A percentile compares a stretch with the other conserved stretches of the same genome.
phyloP scores from a whole-genome alignment of 2,329 filamentous ascomycete species.

The Diplodia intermedia region DNA sequence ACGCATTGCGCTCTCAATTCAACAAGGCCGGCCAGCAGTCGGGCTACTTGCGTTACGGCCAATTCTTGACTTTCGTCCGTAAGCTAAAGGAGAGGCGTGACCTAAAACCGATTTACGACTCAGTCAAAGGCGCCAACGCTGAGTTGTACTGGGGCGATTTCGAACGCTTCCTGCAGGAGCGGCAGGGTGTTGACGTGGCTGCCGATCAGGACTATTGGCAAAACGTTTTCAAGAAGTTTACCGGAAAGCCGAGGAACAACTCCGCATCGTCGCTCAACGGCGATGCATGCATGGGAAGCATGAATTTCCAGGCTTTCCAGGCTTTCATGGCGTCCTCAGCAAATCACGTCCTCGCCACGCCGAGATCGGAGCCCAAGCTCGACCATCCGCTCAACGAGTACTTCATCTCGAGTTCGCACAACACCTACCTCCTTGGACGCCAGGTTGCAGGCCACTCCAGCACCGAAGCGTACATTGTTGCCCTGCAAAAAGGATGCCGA shows the following conservation, averaged over 20 bases:
- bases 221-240: conserved; percentile 72
- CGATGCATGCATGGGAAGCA: conserved; percentile 59
- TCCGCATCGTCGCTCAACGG: conserved; percentile 15
- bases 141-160: conserved; percentile 77
- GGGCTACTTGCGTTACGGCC: conserved; percentile 74
- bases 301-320: conserved; percentile 81
- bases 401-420: conserved; percentile 98
- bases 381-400: conserved; percentile 93
- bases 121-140: conserved; percentile 62
- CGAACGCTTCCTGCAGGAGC: conserved; percentile 72
- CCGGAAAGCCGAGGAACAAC: conserved; percentile 42
- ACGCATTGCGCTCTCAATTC: conserved; percentile 77
- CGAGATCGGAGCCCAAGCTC: conserved; percentile 68
- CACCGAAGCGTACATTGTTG: conserved; percentile 91
- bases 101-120: conserved; percentile 74
- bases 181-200: conserved; percentile 79
- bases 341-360: conserved; percentile 71
- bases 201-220: conserved; percentile 72
- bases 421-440: conserved; percentile 91
- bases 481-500: conserved; percentile 85
- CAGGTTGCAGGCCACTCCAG: conserved; percentile 91
- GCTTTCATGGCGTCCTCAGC: conserved; percentile 55
- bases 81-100: conserved; percentile 86
- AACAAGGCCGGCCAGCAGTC: conserved; percentile 70
- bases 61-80: conserved; percentile 84